Conservation (phyloP, 106 monocot genomes). For the Dendrobium officinale region DNA sequence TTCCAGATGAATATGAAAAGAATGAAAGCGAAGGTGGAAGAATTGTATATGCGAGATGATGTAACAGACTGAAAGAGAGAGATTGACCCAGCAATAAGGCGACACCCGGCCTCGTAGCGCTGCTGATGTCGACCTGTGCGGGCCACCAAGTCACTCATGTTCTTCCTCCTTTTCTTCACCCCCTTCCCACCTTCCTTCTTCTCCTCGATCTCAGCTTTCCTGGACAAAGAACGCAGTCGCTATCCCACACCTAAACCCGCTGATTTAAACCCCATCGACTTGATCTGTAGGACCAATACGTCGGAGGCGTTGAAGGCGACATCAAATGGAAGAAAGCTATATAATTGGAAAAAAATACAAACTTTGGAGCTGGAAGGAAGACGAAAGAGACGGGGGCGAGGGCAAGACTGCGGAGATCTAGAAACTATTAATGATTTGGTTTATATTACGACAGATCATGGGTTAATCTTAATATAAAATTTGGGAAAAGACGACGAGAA, state of each 20-base stretch:
- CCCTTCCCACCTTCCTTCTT: conserved; percentile 2
- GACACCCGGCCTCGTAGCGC: conserved; percentile 51
- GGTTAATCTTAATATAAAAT: no score
- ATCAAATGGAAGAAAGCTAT: background rate
- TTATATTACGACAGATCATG: no score
- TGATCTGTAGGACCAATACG: background rate
- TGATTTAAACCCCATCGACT: background rate
- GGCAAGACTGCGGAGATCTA: no score
- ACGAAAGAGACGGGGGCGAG: no score
- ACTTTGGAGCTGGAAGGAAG: no score
- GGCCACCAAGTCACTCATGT: conserved; percentile 63
- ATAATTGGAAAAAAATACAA: no score
- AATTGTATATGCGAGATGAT: background rate
- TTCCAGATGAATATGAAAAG: background rate
- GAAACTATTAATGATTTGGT: no score
- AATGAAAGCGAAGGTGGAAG: background rate
- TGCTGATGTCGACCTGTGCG: conserved; percentile 77
- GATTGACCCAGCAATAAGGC: conserved; percentile 54
- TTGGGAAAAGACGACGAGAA: no score
- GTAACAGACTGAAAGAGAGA: background rate
- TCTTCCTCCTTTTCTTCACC: conserved; percentile 2
- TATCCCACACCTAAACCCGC: background rate
- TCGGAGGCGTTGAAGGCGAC: background rate
- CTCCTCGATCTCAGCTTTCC: background rate
- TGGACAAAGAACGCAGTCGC: background rate